These are phyloP conservation scores for Fusarium sacchari DNA, from an alignment of 2,329 filamentous ascomycete species.

Conservation along the genomic window DNA sequence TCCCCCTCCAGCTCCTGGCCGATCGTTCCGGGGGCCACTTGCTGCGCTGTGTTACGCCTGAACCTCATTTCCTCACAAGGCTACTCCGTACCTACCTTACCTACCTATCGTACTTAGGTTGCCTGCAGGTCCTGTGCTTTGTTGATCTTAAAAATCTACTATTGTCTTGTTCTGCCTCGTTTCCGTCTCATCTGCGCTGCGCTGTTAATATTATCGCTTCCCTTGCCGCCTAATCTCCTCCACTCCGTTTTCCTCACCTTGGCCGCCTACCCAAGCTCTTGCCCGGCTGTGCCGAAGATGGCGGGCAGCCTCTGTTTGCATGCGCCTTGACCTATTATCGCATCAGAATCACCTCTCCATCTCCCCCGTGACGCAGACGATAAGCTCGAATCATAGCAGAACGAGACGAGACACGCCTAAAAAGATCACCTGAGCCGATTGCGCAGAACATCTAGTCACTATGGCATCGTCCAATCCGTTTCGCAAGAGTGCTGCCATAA, in stretches of 20 bases:
- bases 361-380: slow-evolving; percentile 12
- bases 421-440: slow-evolving; percentile 9
- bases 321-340: slow-evolving; percentile 40
- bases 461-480: slow-evolving; percentile 62
- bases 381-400: slow-evolving; percentile 21
- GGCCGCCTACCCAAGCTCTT: slow-evolving; percentile 23
- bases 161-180: neutral
- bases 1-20: slow-evolving; percentile 33
- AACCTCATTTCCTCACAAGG: slow-evolving; percentile 14
- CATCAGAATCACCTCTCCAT: slow-evolving; percentile 22
- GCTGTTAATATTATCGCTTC: slow-evolving; percentile 21
- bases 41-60: slow-evolving; percentile 10
- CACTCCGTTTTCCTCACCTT: slow-evolving; percentile 4
- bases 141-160: slow-evolving; percentile 11
- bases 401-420: slow-evolving; percentile 13
- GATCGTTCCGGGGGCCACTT: slow-evolving; percentile 41
- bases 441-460: slow-evolving; percentile 10
- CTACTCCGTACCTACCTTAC: neutral
- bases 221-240: slow-evolving; percentile 27
- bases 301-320: slow-evolving; percentile 41
- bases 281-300: slow-evolving; percentile 46
- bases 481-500: slow-evolving; percentile 54
- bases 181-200: slow-evolving; percentile 9
- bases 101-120: neutral
- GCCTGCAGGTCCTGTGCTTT: slow-evolving; percentile 11